phyloP scores from a whole-genome alignment of 441 rosid genomes.

The Adansonia grandidieri region DNA sequence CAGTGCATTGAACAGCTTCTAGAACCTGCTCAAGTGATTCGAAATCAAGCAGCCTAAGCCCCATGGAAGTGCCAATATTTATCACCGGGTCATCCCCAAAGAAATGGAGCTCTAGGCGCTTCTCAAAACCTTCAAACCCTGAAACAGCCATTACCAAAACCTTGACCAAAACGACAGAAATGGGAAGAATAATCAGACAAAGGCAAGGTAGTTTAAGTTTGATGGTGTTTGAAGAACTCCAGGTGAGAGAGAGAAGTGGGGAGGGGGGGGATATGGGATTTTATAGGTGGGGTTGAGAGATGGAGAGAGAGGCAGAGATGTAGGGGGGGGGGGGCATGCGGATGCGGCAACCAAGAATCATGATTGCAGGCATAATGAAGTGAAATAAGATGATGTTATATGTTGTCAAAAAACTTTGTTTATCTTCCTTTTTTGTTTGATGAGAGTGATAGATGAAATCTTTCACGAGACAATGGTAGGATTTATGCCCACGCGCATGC shows the following conservation, averaged over 20 bases:
- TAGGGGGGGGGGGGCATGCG: constrained; percentile 94
- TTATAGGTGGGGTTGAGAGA: constrained; percentile 38
- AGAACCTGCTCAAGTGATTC: constrained; percentile 68
- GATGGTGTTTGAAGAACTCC: constrained; percentile 15
- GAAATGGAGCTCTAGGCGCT: constrained; percentile 90
- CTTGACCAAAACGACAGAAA: neutral
- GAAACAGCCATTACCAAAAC: constrained; percentile 62
- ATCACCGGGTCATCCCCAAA: constrained; percentile 50
- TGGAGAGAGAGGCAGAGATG: constrained; percentile 37
- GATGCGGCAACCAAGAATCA: constrained; percentile 95
- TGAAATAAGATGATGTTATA: constrained; percentile 82
- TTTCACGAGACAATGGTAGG: neutral
- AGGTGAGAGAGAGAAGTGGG: no score
- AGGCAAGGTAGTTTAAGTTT: neutral
- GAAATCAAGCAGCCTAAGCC: constrained; percentile 77
- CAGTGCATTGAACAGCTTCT: constrained; percentile 83
- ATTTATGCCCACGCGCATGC: constrained; percentile 63
- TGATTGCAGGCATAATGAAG: constrained; percentile 93
- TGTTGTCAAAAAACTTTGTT: constrained; percentile 30
- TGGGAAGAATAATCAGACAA: neutral
- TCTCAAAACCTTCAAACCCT: constrained; percentile 97
- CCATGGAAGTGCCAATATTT: constrained; percentile 36
- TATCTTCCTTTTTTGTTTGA: neutral
- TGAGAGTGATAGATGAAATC: constrained; percentile 2
- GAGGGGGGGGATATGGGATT: neutral